These are phyloP conservation scores for Pichia ethanolica DNA, from an alignment of 805 yeast species.

Conservation along the genomic window DNA sequence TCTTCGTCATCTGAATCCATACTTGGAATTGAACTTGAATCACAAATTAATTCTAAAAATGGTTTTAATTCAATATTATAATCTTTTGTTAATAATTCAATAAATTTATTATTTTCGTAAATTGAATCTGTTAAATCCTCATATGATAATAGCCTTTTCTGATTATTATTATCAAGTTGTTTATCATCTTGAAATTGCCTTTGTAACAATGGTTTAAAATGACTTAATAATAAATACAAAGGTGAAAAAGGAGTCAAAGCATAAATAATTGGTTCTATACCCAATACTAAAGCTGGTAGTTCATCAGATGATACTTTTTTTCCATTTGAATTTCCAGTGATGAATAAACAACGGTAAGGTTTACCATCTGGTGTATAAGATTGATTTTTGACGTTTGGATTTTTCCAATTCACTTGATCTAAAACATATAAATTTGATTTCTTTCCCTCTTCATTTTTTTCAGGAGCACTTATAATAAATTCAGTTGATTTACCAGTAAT, in stretches of 20 bases:
- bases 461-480: not conserved
- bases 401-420: conserved; percentile 7
- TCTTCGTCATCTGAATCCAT: conserved; percentile 28
- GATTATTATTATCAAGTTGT: not conserved
- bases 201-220: conserved; percentile 25
- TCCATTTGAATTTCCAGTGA: not conserved
- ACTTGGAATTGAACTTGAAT: conserved; percentile 19
- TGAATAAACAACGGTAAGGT: conserved; percentile 5
- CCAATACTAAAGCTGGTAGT: conserved; percentile 32
- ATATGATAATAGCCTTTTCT: conserved; percentile 27
- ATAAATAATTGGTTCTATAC: conserved; percentile 31
- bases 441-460: not conserved
- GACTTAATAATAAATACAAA: conserved; percentile 32
- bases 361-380: conserved; percentile 3
- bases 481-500: not conserved
- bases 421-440: not conserved
- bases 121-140: conserved; percentile 36
- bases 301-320: not conserved
- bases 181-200: conserved; percentile 8
- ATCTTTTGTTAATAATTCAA: not conserved
- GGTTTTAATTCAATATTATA: not conserved
- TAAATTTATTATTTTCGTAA: not conserved
- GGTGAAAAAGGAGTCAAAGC: conserved; percentile 36
- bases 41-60: conserved; percentile 27
- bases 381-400: not conserved